Evolutionary conservation across 2,329 filamentous ascomycete genomes (phyloP).

Genomic region (Arachnomyces sp.): DNA sequence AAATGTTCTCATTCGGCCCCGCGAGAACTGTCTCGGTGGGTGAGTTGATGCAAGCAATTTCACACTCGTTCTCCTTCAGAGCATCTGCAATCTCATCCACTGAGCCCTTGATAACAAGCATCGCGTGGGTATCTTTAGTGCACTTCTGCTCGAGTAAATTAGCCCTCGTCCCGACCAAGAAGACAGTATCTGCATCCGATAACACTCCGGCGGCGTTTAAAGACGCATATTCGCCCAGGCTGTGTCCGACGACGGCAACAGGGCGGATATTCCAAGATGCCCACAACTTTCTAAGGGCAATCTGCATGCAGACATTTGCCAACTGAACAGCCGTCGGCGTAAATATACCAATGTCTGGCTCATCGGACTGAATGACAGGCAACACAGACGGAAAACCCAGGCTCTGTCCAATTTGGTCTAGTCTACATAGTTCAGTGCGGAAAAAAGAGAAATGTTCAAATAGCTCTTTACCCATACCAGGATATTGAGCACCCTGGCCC

Average conservation of each 20-base stretch:
- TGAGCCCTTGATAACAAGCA: slow-evolving; percentile 50
- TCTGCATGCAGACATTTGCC: slow-evolving; percentile 32
- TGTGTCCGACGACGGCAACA: slow-evolving; percentile 23
- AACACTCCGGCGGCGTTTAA: slow-evolving; percentile 30
- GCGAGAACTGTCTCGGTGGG: slow-evolving; percentile 67
- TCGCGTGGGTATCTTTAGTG: slow-evolving; percentile 58
- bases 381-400: slow-evolving; percentile 25
- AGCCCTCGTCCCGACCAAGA: slow-evolving; percentile 62
- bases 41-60: slow-evolving; percentile 68
- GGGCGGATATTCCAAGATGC: slow-evolving; percentile 23
- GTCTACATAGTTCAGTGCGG: slow-evolving; percentile 22
- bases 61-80: slow-evolving; percentile 35
- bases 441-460: slow-evolving; percentile 22
- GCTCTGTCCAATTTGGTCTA: slow-evolving; percentile 23
- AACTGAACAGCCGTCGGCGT: slow-evolving; percentile 30
- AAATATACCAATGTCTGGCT: slow-evolving; percentile 13
- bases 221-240: slow-evolving; percentile 35
- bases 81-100: slow-evolving; percentile 40
- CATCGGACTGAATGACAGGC: slow-evolving; percentile 17
- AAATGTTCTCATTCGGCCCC: slow-evolving; percentile 52
- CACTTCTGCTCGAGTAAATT: slow-evolving; percentile 58
- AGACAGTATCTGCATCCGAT: slow-evolving; percentile 40
- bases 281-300: slow-evolving; percentile 33
- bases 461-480: slow-evolving; percentile 22
- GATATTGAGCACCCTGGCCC: slow-evolving; percentile 28